Evolutionary conservation across 1,284 basidiomycete species (phyloP), one percentile per base, ranked within the genome.

Genomic region (Sporisorium scitamineum): DNA sequence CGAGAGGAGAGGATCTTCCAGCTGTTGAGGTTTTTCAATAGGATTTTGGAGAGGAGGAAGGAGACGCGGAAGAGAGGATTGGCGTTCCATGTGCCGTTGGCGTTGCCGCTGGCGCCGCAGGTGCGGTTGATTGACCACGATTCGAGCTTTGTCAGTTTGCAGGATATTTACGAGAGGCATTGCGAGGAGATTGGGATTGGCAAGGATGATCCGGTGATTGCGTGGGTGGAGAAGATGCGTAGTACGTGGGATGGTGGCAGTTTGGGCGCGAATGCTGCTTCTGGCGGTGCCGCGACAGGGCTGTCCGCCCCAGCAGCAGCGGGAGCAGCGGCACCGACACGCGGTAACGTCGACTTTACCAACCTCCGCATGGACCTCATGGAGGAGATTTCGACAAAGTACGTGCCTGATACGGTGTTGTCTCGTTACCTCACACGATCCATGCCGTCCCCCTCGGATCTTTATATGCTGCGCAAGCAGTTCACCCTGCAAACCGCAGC

Each of bases 391-490:
- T 89, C 90, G 68, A 86, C 89, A 42, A 99, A 99, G 87, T 91
- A 95, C 87, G 89, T 97, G 24, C 95, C 97, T 4, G 94, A 97
- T 62, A 92, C 92, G 65, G 89, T 99, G 41, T 87, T 99, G 34
- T 91, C 90, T 5, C 82, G 97, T 93, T 99, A 94, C 85, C 93
- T 99, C 91, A 89, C 91, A 48, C 90, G 90, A 54, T 92, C 92
- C 26, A 97, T 97, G 93, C 88, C 89, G 29, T 90, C 90, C 5
- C 91, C 96, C 1, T 90, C 90, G 66, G 94, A 97, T 79, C 89
- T 99, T 6, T 99, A 96, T 95, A 90, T 94, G 70, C 94, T 98
- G 90, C 91, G 97, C 73, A 99, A 97, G 88, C 94, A 97, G 86
- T 97, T 99, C 86, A 92, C 95, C 11, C 87, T 93, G 47, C 95